A percentile compares a stretch with the other conserved stretches of the same genome.
Evolutionary conservation across 78 protist genomes (phyloP).

Genomic region (Creolimax fragrantissima): DNA sequence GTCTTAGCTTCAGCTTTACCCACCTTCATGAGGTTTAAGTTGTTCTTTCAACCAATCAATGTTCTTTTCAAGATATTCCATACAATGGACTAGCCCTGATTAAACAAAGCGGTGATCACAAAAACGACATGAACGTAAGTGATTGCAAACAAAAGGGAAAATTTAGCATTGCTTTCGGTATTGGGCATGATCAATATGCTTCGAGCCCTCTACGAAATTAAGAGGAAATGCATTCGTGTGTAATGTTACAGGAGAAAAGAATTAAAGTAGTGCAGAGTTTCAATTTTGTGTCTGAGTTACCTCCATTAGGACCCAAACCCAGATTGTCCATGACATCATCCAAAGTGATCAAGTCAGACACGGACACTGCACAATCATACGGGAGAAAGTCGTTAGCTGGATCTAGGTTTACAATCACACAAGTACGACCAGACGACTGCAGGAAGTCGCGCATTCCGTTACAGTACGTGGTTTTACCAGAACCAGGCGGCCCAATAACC

Average conservation of each 20-base stretch:
- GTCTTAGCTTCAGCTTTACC: too few relatives aligned
- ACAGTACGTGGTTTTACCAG: slow-evolving; percentile 92
- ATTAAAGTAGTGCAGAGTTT: too few relatives aligned
- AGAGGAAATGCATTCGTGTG: too few relatives aligned
- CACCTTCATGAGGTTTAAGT: slow-evolving; percentile 9
- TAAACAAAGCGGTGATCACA: too few relatives aligned
- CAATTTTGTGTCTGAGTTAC: too few relatives aligned
- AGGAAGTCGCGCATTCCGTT: slow-evolving; percentile 65
- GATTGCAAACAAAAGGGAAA: too few relatives aligned
- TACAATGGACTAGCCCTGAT: slow-evolving; percentile 64
- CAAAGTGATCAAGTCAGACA: slow-evolving; percentile 53
- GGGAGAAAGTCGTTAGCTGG: slow-evolving; percentile 83
- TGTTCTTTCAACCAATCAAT: slow-evolving; percentile 83
- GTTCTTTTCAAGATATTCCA: slow-evolving; percentile 77
- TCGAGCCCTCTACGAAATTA: too few relatives aligned
- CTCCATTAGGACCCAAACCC: slow-evolving; percentile 94
- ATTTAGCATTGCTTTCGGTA: too few relatives aligned
- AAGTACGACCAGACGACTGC: slow-evolving; percentile 28
- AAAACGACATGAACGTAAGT: too few relatives aligned
- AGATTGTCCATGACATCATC: slow-evolving; percentile 54
- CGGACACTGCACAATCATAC: slow-evolving; percentile 55
- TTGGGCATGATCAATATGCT: too few relatives aligned
- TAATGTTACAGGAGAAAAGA: too few relatives aligned
- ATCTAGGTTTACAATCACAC: slow-evolving; percentile 81
- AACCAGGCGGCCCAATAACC: slow-evolving; percentile 93